Conservation (phyloP, 345 rosid species). For the Erucastrum elatum region DNA sequence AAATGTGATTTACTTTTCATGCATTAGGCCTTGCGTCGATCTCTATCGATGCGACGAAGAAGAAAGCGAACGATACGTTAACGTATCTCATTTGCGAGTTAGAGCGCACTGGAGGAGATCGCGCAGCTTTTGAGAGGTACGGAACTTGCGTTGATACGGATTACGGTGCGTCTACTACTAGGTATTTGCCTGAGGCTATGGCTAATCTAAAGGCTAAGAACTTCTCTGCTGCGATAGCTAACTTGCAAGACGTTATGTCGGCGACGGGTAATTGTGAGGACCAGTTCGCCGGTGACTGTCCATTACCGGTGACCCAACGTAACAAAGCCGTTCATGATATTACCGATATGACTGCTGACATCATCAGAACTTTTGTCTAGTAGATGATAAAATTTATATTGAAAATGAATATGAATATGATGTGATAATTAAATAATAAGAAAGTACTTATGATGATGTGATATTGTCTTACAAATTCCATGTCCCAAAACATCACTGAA, state of each 20-base stretch:
- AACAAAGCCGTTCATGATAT: neutral
- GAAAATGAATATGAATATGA: too few species aligned
- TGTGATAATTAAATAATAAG: too few species aligned
- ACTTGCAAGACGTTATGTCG: neutral
- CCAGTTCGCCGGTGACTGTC: neutral
- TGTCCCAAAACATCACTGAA: neutral
- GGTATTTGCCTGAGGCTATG: neutral
- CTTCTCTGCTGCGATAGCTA: neutral
- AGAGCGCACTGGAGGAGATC: neutral
- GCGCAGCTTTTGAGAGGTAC: neutral
- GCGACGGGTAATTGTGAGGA: neutral
- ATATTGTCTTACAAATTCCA: neutral
- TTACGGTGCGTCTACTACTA: neutral
- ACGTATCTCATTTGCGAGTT: neutral
- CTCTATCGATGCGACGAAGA: conserved; percentile 20
- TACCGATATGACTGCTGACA: neutral
- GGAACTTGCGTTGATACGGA: neutral
- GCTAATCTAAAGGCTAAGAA: neutral
- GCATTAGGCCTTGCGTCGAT: conserved; percentile 28
- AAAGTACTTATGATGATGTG: neutral
- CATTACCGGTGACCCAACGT: neutral
- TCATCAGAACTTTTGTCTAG: neutral
- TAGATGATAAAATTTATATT: too few species aligned
- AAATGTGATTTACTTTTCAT: neutral
- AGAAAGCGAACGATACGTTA: conserved; percentile 9